Conservation (phyloP, 306 rosid species). For the Trichosanthes cucumerina region DNA sequence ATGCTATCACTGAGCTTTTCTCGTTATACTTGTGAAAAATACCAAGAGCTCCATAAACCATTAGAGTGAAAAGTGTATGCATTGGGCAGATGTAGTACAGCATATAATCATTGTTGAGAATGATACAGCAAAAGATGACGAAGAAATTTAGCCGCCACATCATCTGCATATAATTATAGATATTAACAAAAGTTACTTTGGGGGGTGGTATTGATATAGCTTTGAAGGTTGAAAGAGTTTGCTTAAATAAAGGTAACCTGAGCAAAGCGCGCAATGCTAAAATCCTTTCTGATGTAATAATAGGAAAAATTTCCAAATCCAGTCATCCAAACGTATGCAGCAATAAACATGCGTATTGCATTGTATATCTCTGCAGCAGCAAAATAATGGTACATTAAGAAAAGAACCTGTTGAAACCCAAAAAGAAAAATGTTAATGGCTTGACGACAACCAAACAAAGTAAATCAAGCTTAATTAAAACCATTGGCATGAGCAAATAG, state of each 20-base stretch:
- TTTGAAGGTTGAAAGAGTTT: not conserved
- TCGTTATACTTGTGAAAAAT: conserved; percentile 81
- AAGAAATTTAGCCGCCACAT: conserved; percentile 98
- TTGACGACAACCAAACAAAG: not conserved
- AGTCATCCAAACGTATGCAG: conserved; percentile 99
- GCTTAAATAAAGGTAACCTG: conserved; percentile 41
- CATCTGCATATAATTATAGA: conserved; percentile 44
- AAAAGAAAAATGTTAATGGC: not conserved
- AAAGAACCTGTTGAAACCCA: conserved; percentile 58
- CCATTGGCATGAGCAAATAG: not conserved
- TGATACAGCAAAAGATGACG: conserved; percentile 81
- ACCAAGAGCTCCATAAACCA: conserved; percentile 98
- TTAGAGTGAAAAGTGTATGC: conserved; percentile 95
- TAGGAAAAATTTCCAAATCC: conserved; percentile 99
- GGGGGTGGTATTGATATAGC: not conserved
- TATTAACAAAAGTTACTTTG: not conserved
- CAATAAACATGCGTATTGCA: conserved; percentile 89
- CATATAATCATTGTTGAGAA: conserved; percentile 90
- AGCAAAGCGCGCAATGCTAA: conserved; percentile 83
- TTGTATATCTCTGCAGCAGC: conserved; percentile 96
- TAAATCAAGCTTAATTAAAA: not conserved
- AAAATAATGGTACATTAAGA: conserved; percentile 92
- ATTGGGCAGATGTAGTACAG: conserved; percentile 96
- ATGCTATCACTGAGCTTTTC: conserved; percentile 59
- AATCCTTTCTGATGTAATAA: conserved; percentile 86